phyloP scores from a whole-genome alignment of 345 rosid species.

The Salix dunnii region DNA sequence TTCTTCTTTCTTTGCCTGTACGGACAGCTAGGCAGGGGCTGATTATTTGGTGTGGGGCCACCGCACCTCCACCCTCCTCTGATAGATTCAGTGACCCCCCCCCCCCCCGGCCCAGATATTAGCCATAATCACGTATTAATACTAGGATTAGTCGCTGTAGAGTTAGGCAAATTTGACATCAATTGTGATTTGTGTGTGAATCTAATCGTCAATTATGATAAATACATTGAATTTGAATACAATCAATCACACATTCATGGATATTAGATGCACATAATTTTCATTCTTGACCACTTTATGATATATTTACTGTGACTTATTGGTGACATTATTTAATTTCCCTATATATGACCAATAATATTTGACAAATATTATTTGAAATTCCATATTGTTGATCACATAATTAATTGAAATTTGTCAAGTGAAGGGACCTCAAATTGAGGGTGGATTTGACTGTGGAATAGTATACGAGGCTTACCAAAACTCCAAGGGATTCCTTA shows the following conservation, averaged over 20 bases:
- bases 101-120: no score
- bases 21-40: conserved; percentile 49
- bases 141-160: neutral
- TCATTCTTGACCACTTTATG: neutral
- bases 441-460: neutral
- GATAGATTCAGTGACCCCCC: neutral
- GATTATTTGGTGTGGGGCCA: conserved; percentile 28
- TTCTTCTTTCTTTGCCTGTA: conserved; percentile 19
- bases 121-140: neutral
- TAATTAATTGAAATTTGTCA: neutral
- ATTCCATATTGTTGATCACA: neutral
- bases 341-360: neutral
- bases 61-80: neutral
- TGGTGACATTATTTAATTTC: neutral
- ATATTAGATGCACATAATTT: neutral
- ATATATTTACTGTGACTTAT: neutral
- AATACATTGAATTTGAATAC: neutral
- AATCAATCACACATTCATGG: neutral
- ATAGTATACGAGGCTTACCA: neutral
- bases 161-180: neutral
- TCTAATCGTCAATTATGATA: neutral
- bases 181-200: neutral
- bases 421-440: neutral
- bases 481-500: neutral
- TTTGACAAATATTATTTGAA: neutral